Conservation (phyloP, 371 early-diverging fungal species). For the Circinella umbellata region DNA sequence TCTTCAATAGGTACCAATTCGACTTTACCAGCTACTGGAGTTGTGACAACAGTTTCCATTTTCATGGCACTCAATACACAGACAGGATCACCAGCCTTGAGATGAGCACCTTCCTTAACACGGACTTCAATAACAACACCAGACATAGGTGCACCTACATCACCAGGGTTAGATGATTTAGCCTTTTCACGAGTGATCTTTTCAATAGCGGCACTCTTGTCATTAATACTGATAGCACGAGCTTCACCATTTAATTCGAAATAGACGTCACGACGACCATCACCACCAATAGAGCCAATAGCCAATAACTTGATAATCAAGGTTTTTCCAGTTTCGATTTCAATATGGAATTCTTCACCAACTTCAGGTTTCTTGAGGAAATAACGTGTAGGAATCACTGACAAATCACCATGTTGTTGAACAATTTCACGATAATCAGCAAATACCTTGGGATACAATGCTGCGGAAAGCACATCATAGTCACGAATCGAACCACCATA, state of each 20-base stretch:
- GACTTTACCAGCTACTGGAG: conserved; percentile 81
- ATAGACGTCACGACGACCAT: conserved; percentile 91
- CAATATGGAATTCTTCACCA: conserved; percentile 87
- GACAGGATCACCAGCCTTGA: conserved; percentile 90
- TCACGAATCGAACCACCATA: conserved; percentile 79
- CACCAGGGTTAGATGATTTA: conserved; percentile 73
- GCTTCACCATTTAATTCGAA: conserved; percentile 95
- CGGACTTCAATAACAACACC: conserved; percentile 93
- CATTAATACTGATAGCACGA: conserved; percentile 79
- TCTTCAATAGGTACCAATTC: conserved; percentile 71
- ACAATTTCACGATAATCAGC: conserved; percentile 81
- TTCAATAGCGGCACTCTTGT: conserved; percentile 66
- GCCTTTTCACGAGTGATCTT: conserved; percentile 79
- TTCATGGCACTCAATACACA: conserved; percentile 96
- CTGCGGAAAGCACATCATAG: conserved; percentile 86
- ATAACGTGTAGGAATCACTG: conserved; percentile 87
- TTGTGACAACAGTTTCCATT: conserved; percentile 94
- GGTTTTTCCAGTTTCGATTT: conserved; percentile 89
- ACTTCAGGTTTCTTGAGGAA: conserved; percentile 87
- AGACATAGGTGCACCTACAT: conserved; percentile 96
- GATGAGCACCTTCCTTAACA: conserved; percentile 76
- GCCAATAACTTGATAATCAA: conserved; percentile 90
- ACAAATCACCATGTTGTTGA: conserved; percentile 84
- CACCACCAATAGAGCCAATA: conserved; percentile 81
- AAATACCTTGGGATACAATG: conserved; percentile 94